Evolutionary conservation across 2,329 filamentous ascomycete genomes (phyloP).

Genomic region (Xylariaceae sp.): DNA sequence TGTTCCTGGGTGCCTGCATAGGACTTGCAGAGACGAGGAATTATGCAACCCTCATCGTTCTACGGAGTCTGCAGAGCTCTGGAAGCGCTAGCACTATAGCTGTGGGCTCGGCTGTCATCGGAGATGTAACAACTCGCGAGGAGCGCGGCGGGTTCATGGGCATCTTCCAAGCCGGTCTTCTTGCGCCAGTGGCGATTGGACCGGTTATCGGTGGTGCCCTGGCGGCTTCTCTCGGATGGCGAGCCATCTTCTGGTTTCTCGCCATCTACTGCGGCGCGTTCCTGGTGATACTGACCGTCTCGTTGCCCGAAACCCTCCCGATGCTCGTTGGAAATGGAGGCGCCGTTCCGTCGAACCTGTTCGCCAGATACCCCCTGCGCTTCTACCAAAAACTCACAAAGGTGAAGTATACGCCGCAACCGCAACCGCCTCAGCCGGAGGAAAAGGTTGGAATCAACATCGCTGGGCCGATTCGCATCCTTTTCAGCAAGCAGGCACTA

Average conservation of each 20-base stretch:
- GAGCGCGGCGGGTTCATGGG: constrained; percentile 54
- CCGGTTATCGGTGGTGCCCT: constrained; percentile 51
- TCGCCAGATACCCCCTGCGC: constrained; percentile 30
- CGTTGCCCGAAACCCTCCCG: constrained; percentile 44
- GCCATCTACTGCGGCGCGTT: constrained; percentile 38
- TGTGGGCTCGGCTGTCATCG: constrained; percentile 48
- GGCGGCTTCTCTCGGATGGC: constrained; percentile 47
- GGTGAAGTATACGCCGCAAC: constrained; percentile 20
- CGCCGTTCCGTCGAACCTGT: constrained; percentile 17
- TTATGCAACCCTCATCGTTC: constrained; percentile 42
- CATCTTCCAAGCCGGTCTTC: constrained; percentile 36
- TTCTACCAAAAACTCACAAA: constrained; percentile 33
- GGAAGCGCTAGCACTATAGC: constrained; percentile 53
- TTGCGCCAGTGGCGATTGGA: constrained; percentile 37
- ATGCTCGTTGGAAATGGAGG: constrained; percentile 41
- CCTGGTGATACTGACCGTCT: constrained; percentile 36
- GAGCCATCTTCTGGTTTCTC: constrained; percentile 51
- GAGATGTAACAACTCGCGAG: constrained; percentile 51
- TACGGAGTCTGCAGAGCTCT: constrained; percentile 48
- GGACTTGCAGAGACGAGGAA: constrained; percentile 42
- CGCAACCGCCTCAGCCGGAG: constrained; percentile 7
- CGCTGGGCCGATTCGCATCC: constrained; percentile 42
- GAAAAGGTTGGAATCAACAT: constrained; percentile 39
- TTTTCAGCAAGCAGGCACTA: constrained; percentile 39
- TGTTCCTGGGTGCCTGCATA: constrained; percentile 44